Conservation (phyloP, 441 rosid species). For the Euphorbia celastroides region DNA sequence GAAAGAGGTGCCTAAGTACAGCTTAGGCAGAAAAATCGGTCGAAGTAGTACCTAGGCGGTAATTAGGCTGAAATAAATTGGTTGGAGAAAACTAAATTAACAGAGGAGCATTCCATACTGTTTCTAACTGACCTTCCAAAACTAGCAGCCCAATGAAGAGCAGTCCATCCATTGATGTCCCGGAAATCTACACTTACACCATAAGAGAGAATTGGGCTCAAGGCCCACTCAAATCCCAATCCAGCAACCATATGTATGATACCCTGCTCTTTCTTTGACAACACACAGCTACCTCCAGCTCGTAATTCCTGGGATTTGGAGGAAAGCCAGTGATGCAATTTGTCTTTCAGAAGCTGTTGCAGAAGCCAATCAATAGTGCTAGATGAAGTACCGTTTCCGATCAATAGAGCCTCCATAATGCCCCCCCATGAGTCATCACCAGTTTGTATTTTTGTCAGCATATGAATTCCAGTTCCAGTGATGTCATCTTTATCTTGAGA, state of each 20-base stretch:
- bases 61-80: no score
- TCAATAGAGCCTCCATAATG: constrained; percentile 43
- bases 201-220: constrained; percentile 55
- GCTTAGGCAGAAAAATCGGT: no score
- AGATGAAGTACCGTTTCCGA: constrained; percentile 56
- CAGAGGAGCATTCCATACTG: not conserved
- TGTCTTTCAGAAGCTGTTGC: constrained; percentile 80
- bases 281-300: constrained; percentile 36
- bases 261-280: constrained; percentile 90
- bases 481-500: constrained; percentile 31
- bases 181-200: constrained; percentile 75
- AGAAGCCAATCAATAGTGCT: constrained; percentile 71
- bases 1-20: no score
- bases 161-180: constrained; percentile 85
- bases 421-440: constrained; percentile 67
- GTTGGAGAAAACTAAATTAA: not conserved
- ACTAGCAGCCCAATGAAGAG: constrained; percentile 96
- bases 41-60: no score
- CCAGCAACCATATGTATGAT: constrained; percentile 85
- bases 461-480: constrained; percentile 28
- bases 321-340: constrained; percentile 67
- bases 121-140: constrained; percentile 64
- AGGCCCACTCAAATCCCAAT: constrained; percentile 89
- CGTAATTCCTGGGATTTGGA: constrained; percentile 38
- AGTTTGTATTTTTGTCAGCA: constrained; percentile 34